These are phyloP conservation scores for Acrocalymma vagum DNA, from an alignment of 2,329 filamentous ascomycete species.

Conservation along the genomic window DNA sequence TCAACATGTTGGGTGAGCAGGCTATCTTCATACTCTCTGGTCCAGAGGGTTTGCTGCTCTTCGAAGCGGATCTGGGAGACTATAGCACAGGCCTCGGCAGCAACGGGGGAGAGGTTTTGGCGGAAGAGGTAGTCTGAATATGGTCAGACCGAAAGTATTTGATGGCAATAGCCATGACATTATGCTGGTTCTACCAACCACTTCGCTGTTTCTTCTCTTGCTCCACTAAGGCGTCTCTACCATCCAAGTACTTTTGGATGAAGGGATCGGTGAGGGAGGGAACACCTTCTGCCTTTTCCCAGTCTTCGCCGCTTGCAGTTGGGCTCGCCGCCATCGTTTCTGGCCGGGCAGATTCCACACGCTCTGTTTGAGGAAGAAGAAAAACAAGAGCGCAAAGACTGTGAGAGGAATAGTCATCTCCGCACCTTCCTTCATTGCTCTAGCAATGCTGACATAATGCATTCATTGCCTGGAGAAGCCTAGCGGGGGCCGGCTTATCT, in stretches of 20 bases:
- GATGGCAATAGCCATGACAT: not conserved
- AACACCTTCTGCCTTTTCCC: constrained; percentile 52
- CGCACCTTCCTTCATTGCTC: constrained; percentile 29
- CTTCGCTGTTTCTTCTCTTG: constrained; percentile 85
- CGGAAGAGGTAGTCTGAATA: constrained; percentile 73
- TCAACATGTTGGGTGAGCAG: constrained; percentile 70
- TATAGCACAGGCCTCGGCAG: constrained; percentile 78
- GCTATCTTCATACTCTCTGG: constrained; percentile 73
- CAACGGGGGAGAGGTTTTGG: constrained; percentile 79
- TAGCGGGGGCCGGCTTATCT: constrained; percentile 23
- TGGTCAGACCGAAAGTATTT: constrained; percentile 31
- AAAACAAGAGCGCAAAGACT: constrained; percentile 5
- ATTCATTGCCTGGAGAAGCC: constrained; percentile 12
- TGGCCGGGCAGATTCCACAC: not conserved
- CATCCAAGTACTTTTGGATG: constrained; percentile 81
- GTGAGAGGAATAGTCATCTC: constrained; percentile 9
- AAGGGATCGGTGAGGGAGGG: constrained; percentile 70
- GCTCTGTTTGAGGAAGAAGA: not conserved
- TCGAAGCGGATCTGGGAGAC: constrained; percentile 80
- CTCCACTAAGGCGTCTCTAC: constrained; percentile 76
- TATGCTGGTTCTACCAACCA: constrained; percentile 60
- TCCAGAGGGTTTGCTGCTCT: constrained; percentile 82
- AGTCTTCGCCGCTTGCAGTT: constrained; percentile 43
- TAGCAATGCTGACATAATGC: constrained; percentile 32
- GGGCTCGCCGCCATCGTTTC: constrained; percentile 31